Percentiles rank a stretch among this genome's conserved stretches.
Evolutionary conservation across 2,329 filamentous ascomycete species (phyloP).

Genomic region (Ceratocystis variospora): DNA sequence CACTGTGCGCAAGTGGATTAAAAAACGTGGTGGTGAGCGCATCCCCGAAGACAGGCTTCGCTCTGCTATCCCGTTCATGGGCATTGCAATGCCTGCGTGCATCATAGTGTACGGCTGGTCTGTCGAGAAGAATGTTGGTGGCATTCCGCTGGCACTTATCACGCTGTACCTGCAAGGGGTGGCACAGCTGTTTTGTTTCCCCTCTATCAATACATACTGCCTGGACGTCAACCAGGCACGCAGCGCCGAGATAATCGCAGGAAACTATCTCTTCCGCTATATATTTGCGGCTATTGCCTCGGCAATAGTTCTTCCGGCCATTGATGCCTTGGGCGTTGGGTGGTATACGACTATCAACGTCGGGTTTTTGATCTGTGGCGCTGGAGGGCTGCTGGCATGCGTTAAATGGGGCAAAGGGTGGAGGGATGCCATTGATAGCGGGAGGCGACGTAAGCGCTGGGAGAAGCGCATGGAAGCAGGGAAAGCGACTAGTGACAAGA

Average conservation of each 20-base stretch:
- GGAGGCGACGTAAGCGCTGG: slow-evolving; percentile 9
- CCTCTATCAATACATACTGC: slow-evolving; percentile 65
- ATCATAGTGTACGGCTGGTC: slow-evolving; percentile 50
- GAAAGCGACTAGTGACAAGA: neutral
- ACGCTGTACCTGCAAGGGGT: slow-evolving; percentile 63
- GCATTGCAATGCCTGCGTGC: slow-evolving; percentile 43
- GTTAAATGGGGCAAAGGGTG: slow-evolving; percentile 31
- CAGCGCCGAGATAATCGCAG: slow-evolving; percentile 61
- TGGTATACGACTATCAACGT: slow-evolving; percentile 60
- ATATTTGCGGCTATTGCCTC: slow-evolving; percentile 58
- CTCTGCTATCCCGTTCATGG: slow-evolving; percentile 43
- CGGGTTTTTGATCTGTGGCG: slow-evolving; percentile 26
- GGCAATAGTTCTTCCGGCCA: slow-evolving; percentile 57
- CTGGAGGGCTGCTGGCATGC: slow-evolving; percentile 22
- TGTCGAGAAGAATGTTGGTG: slow-evolving; percentile 36
- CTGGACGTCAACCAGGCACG: slow-evolving; percentile 64
- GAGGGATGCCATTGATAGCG: slow-evolving; percentile 27
- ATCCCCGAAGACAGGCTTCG: slow-evolving; percentile 56
- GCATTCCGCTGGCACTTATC: slow-evolving; percentile 49
- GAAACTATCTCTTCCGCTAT: slow-evolving; percentile 69
- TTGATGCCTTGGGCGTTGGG: slow-evolving; percentile 62
- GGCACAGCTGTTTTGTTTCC: slow-evolving; percentile 62
- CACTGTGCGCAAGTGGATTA: slow-evolving; percentile 50
- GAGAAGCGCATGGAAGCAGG: slow-evolving; percentile 12
- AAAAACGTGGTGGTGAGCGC: slow-evolving; percentile 42